Evolutionary conservation across 257 asterid species (phyloP), one percentile per base, ranked within the genome.

Genomic region (Capsicum pubescens): DNA sequence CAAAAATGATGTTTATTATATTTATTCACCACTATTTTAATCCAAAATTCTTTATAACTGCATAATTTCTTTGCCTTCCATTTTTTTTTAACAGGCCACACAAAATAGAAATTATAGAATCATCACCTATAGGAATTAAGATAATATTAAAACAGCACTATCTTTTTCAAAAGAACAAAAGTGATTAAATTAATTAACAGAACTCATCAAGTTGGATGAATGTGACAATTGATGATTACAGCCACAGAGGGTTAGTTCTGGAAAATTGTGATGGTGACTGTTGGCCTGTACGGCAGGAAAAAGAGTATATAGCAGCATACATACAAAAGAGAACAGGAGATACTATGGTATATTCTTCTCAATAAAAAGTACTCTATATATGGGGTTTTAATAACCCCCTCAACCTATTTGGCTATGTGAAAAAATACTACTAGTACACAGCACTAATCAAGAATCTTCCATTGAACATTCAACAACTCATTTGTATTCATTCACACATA

Each of bases 301-400:
- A 61, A 64, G 12, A 4, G 52, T 50, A 77, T 21, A 9, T 1
- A 50, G 19, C 57, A 44, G 19, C 10, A 64, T 64, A 26, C 44
- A 67, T 32, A 35, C n/a, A 32, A 64, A 26, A 36, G 15, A 58
- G 57, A 36, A n/a, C 9, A 48, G 3, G 1, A 88, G 94, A 90
- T 87, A 83, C 92, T 79, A 81, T 83, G 91, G 95, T 84, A 94
- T 94, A 94, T 94, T 89, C 97, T 84, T 82, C 80, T 69, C 16
- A 79, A 17, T 67, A 77, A 14, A n/a, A n/a, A n/a, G n/a, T n/a
- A n/a, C n/a, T n/a, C n/a, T n/a, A 77, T 52, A 77, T 52, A 77
- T 77, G 63, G 26, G 63, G 48, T 52, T 54, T 54, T 77, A 26
- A 26, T 76, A 76, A 21, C 48, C 69, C 4, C 0, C 55, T 80